These are phyloP conservation scores for Cladosporium sp. DNA, from an alignment of 2,329 filamentous ascomycete genomes.

Conservation along the genomic window DNA sequence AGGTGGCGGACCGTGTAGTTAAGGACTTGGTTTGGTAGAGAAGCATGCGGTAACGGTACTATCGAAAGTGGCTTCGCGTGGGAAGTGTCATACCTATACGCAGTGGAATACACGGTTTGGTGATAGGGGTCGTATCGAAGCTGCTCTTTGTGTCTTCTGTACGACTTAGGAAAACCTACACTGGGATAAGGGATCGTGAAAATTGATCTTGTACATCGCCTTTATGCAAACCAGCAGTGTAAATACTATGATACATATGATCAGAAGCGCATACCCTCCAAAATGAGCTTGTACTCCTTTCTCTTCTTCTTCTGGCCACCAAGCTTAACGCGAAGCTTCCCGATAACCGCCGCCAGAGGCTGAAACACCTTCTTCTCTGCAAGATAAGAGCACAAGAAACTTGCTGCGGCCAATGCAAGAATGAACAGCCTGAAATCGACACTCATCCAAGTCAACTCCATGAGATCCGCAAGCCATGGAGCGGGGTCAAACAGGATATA, in stretches of 20 bases:
- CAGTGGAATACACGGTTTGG: too few relatives aligned
- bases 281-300: slow-evolving; percentile 81
- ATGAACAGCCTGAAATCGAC: slow-evolving; percentile 68
- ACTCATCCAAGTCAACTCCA: slow-evolving; percentile 80
- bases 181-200: too few relatives aligned
- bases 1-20: slow-evolving; percentile 25
- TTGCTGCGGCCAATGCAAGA: slow-evolving; percentile 62
- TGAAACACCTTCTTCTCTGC: slow-evolving; percentile 70
- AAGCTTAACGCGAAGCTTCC: slow-evolving; percentile 54
- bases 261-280: slow-evolving; percentile 51
- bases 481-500: slow-evolving; percentile 80
- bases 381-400: slow-evolving; percentile 64
- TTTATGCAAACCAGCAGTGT: not conserved
- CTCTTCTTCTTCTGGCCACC: slow-evolving; percentile 64
- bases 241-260: not conserved
- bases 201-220: too few relatives aligned
- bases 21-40: slow-evolving; percentile 17
- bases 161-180: too few relatives aligned
- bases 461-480: slow-evolving; percentile 62
- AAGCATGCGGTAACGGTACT: not conserved
- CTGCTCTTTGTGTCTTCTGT: too few relatives aligned
- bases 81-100: too few relatives aligned
- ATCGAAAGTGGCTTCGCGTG: too few relatives aligned
- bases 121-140: too few relatives aligned
- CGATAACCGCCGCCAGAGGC: slow-evolving; percentile 62